Base-by-base conservation (phyloP, 345 rosid species). In the Passiflora organensis region DNA sequence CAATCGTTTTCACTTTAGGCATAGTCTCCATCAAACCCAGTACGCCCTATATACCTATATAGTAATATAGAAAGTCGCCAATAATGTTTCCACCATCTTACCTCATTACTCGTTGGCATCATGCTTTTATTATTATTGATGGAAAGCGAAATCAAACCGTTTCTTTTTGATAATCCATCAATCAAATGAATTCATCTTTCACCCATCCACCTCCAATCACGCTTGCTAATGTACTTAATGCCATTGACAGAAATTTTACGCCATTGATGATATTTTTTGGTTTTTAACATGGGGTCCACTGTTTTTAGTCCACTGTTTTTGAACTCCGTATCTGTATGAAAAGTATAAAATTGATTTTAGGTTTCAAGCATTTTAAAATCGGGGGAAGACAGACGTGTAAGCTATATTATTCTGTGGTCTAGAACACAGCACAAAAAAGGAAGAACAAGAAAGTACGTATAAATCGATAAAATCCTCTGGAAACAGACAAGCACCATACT, bases 221-320 rank as follows among this genome's bases (percentile, higher is more conserved):
- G 23, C 37, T 18, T 13, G 53, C 45, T 36, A 1, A 18, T 13
- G 60, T 25, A 10, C 13, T 1, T 42, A 20, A 25, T 12, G 6
- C 21, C 14, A 8, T 28, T 28, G 3, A 28, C 5, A 2, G 34
- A 3, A 2, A 28, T 28, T 28, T 2, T 28, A 28, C 34, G 34
- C 34, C 34, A 28, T 8, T 28, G 8, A 28, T 28, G 34, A 28
- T 8, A 28, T 28, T 8, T 2, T 28, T 28, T 28, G 34, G n/a
- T n/a, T n/a, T n/a, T n/a, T n/a, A n/a, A n/a, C n/a, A n/a, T n/a
- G n/a, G n/a, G n/a, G n/a, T n/a, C n/a, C n/a, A n/a, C n/a, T n/a
- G n/a, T 82, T 70, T 91, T 95, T 63, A 93, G 50, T 51, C 99
- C 95, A 0, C 83, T 88, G 62, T 81, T 77, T 72, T 77, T 81